Conservation (phyloP, 2,329 filamentous ascomycete species). For the Phialocephala subalpina region DNA sequence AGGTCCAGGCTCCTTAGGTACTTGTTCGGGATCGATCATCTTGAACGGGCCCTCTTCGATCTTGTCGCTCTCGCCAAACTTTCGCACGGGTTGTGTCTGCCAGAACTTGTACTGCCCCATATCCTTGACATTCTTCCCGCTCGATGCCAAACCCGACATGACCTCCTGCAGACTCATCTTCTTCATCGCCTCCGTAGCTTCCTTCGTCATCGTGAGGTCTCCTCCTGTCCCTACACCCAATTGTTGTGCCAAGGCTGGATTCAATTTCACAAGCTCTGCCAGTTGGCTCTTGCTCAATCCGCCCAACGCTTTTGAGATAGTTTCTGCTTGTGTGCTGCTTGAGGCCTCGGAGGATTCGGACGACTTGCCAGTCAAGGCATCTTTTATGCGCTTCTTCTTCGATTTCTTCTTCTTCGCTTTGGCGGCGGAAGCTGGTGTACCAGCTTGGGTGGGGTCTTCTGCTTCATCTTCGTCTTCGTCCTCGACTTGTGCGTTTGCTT, state of each 20-base stretch:
- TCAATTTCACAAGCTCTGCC: conserved; percentile 73
- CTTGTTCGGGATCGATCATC: conserved; percentile 78
- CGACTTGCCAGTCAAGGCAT: conserved; percentile 44
- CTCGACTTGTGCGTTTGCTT: conserved; percentile 53
- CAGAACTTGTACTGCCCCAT: conserved; percentile 99
- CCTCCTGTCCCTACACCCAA: conserved; percentile 48
- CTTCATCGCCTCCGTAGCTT: conserved; percentile 62
- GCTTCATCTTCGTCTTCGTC: conserved; percentile 56
- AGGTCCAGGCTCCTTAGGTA: conserved; percentile 78
- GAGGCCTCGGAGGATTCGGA: conserved; percentile 35
- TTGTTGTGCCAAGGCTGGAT: conserved; percentile 76
- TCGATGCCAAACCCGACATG: conserved; percentile 77
- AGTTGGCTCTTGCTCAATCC: conserved; percentile 64
- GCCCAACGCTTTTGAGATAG: conserved; percentile 48
- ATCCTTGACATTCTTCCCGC: conserved; percentile 90
- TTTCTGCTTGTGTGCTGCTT: conserved; percentile 55
- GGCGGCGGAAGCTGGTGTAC: conserved; percentile 41
- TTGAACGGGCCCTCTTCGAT: conserved; percentile 85
- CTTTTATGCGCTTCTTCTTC: conserved; percentile 68
- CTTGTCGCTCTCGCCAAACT: conserved; percentile 71
- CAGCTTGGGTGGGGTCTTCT: conserved; percentile 36
- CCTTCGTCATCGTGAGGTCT: conserved; percentile 40
- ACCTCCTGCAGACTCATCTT: conserved; percentile 74
- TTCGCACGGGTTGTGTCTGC: conserved; percentile 94
- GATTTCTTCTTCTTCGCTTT: conserved; percentile 67